These are phyloP conservation scores for Physcomitrium patens DNA, from an alignment of 225 moss, liverwort and hornwort species.

Conservation along the genomic window DNA sequence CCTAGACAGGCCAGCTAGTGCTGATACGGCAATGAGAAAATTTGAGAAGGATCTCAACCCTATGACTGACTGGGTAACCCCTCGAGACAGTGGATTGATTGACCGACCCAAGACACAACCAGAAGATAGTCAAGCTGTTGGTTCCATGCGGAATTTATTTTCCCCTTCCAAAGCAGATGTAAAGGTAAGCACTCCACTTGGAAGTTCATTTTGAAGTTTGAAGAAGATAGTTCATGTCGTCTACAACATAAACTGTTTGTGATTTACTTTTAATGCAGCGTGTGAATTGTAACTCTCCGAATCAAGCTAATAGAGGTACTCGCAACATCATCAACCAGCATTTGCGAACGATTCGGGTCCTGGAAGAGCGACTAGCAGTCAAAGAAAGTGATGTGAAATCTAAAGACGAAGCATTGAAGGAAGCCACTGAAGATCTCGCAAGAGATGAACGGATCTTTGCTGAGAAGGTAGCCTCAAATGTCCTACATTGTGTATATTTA, in stretches of 20 bases:
- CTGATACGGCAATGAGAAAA: conserved; percentile 34
- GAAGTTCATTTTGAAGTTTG: conserved; percentile 15
- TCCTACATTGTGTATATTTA: not conserved
- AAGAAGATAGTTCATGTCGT: conserved; percentile 7
- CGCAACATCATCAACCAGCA: conserved; percentile 88
- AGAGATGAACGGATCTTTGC: conserved; percentile 89
- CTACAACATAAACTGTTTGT: conserved; percentile 34
- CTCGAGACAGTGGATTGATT: conserved; percentile 36
- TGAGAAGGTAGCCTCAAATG: conserved; percentile 66
- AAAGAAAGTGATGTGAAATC: conserved; percentile 75
- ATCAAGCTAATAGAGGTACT: conserved; percentile 62
- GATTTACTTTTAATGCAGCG: conserved; percentile 52
- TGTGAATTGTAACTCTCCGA: conserved; percentile 56
- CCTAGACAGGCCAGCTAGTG: conserved; percentile 45
- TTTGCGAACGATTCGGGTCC: conserved; percentile 69
- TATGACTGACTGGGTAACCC: conserved; percentile 30
- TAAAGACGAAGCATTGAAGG: conserved; percentile 77
- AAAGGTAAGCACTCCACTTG: conserved; percentile 45
- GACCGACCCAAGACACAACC: conserved; percentile 46
- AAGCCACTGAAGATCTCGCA: conserved; percentile 86
- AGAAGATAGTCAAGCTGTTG: conserved; percentile 45
- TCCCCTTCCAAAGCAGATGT: conserved; percentile 53
- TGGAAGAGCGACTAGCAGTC: conserved; percentile 76
- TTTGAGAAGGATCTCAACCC: conserved; percentile 44
- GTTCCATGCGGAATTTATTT: conserved; percentile 41